Percentiles rank a stretch among this genome's conserved stretches.
Evolutionary conservation across 441 rosid species (phyloP).

Genomic region (Pelargonium fulgidum): DNA sequence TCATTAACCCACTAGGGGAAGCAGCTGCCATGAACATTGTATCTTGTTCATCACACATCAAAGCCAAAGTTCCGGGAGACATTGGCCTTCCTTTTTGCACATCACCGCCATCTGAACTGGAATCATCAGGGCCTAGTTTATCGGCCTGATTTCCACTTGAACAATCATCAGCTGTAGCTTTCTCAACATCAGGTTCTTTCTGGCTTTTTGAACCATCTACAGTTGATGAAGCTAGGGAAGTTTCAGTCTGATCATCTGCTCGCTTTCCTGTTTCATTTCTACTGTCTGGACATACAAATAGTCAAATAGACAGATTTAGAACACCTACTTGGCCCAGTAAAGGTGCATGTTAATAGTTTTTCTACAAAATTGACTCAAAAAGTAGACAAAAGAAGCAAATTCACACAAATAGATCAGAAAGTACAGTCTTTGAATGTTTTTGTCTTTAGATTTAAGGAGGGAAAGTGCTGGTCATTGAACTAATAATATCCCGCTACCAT

Average conservation of each 20-base stretch:
- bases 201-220: conserved; percentile 44
- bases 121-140: conserved; percentile 43
- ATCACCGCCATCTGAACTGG: conserved; percentile 47
- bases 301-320: background rate
- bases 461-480: conserved; percentile 5
- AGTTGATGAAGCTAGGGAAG: conserved; percentile 49
- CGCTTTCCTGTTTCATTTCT: conserved; percentile 43
- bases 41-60: conserved; percentile 95
- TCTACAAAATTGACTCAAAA: conserved; percentile 8
- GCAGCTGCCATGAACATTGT: conserved; percentile 53
- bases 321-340: conserved; percentile 6
- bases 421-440: conserved; percentile 4
- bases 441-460: background rate
- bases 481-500: background rate
- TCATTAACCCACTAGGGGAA: conserved; percentile 51
- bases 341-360: background rate
- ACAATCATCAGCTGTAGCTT: conserved; percentile 38
- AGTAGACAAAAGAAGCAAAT: conserved; percentile 11
- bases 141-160: conserved; percentile 51
- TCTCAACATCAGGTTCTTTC: conserved; percentile 41
- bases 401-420: background rate
- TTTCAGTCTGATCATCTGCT: conserved; percentile 41
- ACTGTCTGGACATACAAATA: conserved; percentile 37
- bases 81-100: conserved; percentile 61
- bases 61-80: conserved; percentile 96